A percentile compares a stretch with the other conserved stretches of the same genome.
These are phyloP conservation scores for Priceomyces melissophilus DNA, from an alignment of 805 yeast genomes.

Conservation along the genomic window DNA sequence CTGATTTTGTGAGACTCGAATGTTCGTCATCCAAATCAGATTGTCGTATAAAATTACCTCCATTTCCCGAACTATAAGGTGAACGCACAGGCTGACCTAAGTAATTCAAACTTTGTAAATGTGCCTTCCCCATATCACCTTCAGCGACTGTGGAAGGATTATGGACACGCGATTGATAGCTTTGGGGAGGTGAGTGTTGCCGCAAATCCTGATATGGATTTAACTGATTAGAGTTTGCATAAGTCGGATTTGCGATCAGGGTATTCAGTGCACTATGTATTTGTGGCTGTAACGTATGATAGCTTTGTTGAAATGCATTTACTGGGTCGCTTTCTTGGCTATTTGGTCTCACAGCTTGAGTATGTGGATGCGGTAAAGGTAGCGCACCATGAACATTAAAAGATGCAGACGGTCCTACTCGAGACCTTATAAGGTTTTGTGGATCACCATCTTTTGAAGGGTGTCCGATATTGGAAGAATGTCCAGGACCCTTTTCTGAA, in stretches of 20 bases:
- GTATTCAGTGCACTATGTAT: not conserved
- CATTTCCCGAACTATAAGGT: not conserved
- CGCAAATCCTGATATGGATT: conserved; percentile 10
- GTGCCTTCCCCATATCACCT: too few relatives aligned
- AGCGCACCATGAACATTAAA: conserved; percentile 5
- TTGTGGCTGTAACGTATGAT: conserved; percentile 6
- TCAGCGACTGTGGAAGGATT: too few relatives aligned
- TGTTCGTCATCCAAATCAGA: not conserved
- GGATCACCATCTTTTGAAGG: not conserved
- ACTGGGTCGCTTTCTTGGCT: conserved; percentile 5
- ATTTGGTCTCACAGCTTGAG: conserved; percentile 12
- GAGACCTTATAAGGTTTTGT: not conserved
- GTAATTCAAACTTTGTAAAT: conserved; percentile 23
- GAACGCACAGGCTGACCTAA: conserved; percentile 8
- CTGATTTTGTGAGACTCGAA: not conserved
- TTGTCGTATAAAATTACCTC: not conserved
- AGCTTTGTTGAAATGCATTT: not conserved
- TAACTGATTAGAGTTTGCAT: conserved; percentile 4
- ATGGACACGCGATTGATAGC: not conserved
- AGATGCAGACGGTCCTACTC: conserved; percentile 4
- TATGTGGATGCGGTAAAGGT: conserved; percentile 10
- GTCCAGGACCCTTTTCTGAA: not conserved
- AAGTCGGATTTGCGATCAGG: conserved; percentile 4
- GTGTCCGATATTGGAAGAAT: not conserved
- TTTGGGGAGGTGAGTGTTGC: conserved; percentile 1